These are phyloP conservation scores for Blumeriella jaapii DNA, from an alignment of 2,329 filamentous ascomycete species.

Conservation along the genomic window DNA sequence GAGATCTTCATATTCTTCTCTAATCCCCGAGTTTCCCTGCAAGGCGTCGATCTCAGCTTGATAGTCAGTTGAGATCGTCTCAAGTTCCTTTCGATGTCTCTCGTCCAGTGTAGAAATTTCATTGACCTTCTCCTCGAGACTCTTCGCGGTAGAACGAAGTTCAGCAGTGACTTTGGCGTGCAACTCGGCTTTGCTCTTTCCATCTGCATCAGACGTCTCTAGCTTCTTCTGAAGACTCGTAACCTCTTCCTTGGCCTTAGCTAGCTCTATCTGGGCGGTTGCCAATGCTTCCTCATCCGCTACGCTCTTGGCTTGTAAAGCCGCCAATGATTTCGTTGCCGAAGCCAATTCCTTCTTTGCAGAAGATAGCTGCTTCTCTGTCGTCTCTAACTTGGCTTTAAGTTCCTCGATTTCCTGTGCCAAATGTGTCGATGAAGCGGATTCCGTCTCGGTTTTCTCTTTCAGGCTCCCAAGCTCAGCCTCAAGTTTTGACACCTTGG, in stretches of 20 bases:
- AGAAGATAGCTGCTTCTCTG: constrained; percentile 30
- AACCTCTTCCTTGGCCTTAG: constrained; percentile 33
- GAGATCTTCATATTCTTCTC: constrained; percentile 50
- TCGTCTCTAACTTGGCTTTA: constrained; percentile 35
- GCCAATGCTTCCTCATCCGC: constrained; percentile 34
- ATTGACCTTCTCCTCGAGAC: constrained; percentile 25
- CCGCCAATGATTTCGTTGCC: constrained; percentile 22
- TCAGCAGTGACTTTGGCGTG: constrained; percentile 23
- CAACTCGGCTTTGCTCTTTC: constrained; percentile 23
- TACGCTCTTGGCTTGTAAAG: constrained; percentile 34
- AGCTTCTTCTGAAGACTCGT: constrained; percentile 38
- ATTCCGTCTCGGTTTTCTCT: constrained; percentile 35
- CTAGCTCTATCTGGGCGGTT: constrained; percentile 25
- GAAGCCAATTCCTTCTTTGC: constrained; percentile 28
- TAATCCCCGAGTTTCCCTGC: constrained; percentile 51
- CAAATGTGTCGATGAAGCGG: constrained; percentile 14
- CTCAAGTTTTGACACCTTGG: constrained; percentile 40
- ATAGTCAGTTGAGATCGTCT: constrained; percentile 48
- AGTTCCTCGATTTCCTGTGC: constrained; percentile 37
- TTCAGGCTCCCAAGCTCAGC: constrained; percentile 41
- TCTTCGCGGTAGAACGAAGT: constrained; percentile 19
- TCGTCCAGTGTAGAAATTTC: constrained; percentile 37
- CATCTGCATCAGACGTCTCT: constrained; percentile 35
- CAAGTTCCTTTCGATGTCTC: constrained; percentile 46
- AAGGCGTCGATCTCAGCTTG: constrained; percentile 54